phyloP scores from a whole-genome alignment of 1,284 basidiomycete species.

The Cryptococcus jaspeensis region DNA sequence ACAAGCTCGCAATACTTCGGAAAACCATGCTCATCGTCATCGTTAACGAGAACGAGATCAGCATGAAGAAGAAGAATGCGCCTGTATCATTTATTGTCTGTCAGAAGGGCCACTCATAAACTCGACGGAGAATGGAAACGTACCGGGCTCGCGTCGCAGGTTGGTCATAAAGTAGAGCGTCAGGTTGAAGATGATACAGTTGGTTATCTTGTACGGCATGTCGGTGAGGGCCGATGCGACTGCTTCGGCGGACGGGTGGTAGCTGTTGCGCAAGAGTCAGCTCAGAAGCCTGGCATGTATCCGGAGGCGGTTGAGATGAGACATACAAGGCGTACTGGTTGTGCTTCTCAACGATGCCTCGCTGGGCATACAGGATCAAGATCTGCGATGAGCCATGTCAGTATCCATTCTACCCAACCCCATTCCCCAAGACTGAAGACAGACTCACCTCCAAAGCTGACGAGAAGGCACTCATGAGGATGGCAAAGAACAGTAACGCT shows the following conservation, averaged over 20 bases:
- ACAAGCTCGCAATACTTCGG: constrained; percentile 54
- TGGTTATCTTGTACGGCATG: constrained; percentile 53
- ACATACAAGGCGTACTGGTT: constrained; percentile 52
- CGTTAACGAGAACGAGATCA: constrained; percentile 32
- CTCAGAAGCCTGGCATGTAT: neutral
- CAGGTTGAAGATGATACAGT: constrained; percentile 48
- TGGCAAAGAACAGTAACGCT: constrained; percentile 53
- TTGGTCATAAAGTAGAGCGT: constrained; percentile 54
- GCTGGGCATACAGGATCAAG: constrained; percentile 54
- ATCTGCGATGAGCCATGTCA: constrained; percentile 30
- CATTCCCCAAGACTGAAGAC: neutral
- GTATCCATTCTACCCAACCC: neutral
- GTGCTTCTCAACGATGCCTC: constrained; percentile 53
- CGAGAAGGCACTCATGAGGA: constrained; percentile 33
- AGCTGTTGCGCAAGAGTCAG: constrained; percentile 24
- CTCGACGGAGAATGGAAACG: neutral
- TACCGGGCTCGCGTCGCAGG: constrained; percentile 47
- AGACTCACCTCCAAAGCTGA: constrained; percentile 31
- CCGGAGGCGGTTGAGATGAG: constrained; percentile 7
- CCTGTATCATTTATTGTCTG: neutral
- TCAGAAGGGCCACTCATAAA: too few relatives aligned
- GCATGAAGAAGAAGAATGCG: constrained; percentile 2
- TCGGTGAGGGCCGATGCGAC: constrained; percentile 54
- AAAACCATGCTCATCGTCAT: constrained; percentile 56
- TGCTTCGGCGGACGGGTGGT: constrained; percentile 54